Conservation (phyloP, 2,329 filamentous ascomycete species). For the Westerdykella ornata region DNA sequence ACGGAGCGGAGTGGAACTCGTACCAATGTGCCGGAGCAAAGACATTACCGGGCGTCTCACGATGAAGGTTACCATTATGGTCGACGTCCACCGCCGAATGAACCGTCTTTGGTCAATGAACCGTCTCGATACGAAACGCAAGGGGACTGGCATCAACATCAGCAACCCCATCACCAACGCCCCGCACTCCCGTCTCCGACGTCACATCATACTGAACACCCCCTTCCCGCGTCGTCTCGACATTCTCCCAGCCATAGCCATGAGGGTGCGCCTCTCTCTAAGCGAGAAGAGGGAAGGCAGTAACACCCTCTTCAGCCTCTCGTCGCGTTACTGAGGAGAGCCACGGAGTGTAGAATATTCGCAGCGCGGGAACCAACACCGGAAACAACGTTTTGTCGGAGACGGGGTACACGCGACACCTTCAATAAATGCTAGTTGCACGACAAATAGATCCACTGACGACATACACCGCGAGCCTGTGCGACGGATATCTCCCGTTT, state of each 20-base stretch:
- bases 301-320: conserved; percentile 15
- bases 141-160: conserved; percentile 21
- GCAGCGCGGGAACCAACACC: too few species aligned
- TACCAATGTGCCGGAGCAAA: conserved; percentile 20
- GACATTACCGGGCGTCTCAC: conserved; percentile 12
- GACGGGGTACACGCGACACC: too few species aligned
- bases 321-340: too few species aligned
- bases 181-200: conserved; percentile 8
- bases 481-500: too few species aligned
- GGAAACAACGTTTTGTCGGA: too few species aligned
- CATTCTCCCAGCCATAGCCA: conserved; percentile 22
- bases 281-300: conserved; percentile 33
- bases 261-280: conserved; percentile 30
- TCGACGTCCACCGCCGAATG: conserved; percentile 16
- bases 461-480: too few species aligned
- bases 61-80: conserved; percentile 18
- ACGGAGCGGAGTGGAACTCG: conserved; percentile 22
- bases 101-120: conserved; percentile 19
- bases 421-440: too few species aligned
- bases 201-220: conserved; percentile 31
- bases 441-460: too few species aligned
- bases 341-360: too few species aligned
- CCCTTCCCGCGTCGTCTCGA: conserved; percentile 27
- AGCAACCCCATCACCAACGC: conserved; percentile 7
- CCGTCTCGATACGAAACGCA: conserved; percentile 22